Conservation (phyloP, 495 filamentous ascomycete genomes). For the Baudoinia panamericana region DNA sequence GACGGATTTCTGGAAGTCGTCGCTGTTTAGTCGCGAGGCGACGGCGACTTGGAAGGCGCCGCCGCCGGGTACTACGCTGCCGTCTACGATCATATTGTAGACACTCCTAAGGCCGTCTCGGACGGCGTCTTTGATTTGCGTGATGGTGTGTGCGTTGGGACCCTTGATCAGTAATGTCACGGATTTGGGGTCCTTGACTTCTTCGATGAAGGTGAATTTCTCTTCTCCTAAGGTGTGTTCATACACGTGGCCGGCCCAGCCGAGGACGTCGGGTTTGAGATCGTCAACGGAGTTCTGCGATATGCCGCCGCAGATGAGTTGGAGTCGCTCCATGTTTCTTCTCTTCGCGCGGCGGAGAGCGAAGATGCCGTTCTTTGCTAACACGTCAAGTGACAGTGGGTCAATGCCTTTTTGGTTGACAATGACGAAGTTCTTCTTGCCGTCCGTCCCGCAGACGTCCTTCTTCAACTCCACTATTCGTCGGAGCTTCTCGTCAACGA, state of each 20-base stretch:
- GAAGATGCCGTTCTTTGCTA: slow-evolving; percentile 95
- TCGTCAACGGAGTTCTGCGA: slow-evolving; percentile 96
- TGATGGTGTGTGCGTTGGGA: slow-evolving; percentile 90
- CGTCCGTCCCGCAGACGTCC: slow-evolving; percentile 85
- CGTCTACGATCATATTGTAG: slow-evolving; percentile 97
- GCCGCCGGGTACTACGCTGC: slow-evolving; percentile 84
- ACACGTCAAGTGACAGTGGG: slow-evolving; percentile 81
- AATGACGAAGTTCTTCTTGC: slow-evolving; percentile 91
- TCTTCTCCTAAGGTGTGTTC: slow-evolving; percentile 97
- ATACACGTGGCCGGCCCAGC: slow-evolving; percentile 93
- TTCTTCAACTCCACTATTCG: slow-evolving; percentile 99
- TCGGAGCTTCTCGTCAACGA: slow-evolving; percentile 90
- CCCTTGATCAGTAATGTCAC: slow-evolving; percentile 98
- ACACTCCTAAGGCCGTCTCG: slow-evolving; percentile 88
- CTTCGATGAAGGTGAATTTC: slow-evolving; percentile 97
- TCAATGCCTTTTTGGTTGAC: slow-evolving; percentile 99
- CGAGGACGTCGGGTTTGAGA: slow-evolving; percentile 72
- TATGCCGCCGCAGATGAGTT: slow-evolving; percentile 80
- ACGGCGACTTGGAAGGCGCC: slow-evolving; percentile 95
- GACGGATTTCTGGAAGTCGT: slow-evolving; percentile 68
- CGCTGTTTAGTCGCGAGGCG: slow-evolving; percentile 73
- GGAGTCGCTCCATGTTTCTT: slow-evolving; percentile 95
- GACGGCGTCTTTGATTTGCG: slow-evolving; percentile 93
- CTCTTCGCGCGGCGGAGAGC: slow-evolving; percentile 89
- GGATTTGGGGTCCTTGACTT: slow-evolving; percentile 96